Base-by-base conservation (phyloP, 2,329 filamentous ascomycete species). In the Aspergillus thermomutatus region DNA sequence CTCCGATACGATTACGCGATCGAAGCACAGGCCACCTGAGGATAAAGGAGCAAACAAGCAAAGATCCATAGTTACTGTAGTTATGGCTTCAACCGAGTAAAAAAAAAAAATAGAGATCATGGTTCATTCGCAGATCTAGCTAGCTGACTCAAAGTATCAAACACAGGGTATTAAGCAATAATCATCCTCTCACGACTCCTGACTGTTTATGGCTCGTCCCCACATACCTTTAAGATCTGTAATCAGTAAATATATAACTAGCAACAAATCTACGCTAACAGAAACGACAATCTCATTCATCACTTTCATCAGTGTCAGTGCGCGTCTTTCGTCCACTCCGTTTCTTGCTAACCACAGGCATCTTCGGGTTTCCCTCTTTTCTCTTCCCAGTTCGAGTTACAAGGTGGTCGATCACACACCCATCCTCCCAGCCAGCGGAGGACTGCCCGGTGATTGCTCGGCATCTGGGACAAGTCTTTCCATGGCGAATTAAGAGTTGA, bases 361-460 rank as follows among this genome's bases (percentile, higher is more conserved):
- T 34, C 9, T 28, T 25, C 19, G 8, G 19, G 14, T 21, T 6
- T 37, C 47, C 58, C 14, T 60, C 64, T 52, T 77, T 78, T 52
- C 81, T 80, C 56, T 75, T 79, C 7, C 83, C 84, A n/a, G 77
- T 81, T 52, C 84, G 74, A 54, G 73, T 81, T 4, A 87, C 82
- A 37, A 87, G 69, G 66, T 87, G 82, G 52, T 88, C 86, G 66
- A 88, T 86, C 8, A 82, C 80, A 73, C 86, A 89, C 0, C 82
- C 82, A 17, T 84, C 75, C 3, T 85, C 78, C 87, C 88, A 91
- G 0, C 81, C 82, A 26, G 80, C 80, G 50, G 82, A 87, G 1
- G 80, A 81, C 60, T 83, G 77, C 0, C 82, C 82, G 0, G 87
- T 90, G 1, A 80, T 80, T 0, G 85, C 85, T 47, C 82, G 75